Evolutionary conservation across 345 rosid species (phyloP).

Genomic region (Brassica carinata): DNA sequence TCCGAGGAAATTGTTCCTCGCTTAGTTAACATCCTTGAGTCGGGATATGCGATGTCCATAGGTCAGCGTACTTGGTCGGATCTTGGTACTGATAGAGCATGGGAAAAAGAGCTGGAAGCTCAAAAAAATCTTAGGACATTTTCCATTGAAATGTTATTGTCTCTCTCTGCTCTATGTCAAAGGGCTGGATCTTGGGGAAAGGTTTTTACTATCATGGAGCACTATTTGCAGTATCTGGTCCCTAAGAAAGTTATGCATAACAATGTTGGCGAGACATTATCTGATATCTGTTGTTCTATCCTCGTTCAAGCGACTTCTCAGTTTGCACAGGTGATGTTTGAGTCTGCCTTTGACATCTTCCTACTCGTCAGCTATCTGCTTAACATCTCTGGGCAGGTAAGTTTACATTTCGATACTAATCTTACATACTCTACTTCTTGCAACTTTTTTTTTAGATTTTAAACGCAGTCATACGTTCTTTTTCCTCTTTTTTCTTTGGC

Average conservation of each 20-base stretch:
- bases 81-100: slow-evolving; percentile 62
- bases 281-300: slow-evolving; percentile 50
- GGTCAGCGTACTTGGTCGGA: slow-evolving; percentile 46
- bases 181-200: slow-evolving; percentile 79
- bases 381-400: slow-evolving; percentile 76
- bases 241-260: slow-evolving; percentile 64
- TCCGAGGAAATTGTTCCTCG: slow-evolving; percentile 74
- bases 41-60: slow-evolving; percentile 63
- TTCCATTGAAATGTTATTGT: slow-evolving; percentile 69
- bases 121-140: slow-evolving; percentile 80
- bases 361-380: slow-evolving; percentile 79
- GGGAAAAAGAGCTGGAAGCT: slow-evolving; percentile 64
- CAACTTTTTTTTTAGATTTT: not conserved
- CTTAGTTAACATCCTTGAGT: slow-evolving; percentile 75
- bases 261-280: slow-evolving; percentile 47
- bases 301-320: slow-evolving; percentile 81
- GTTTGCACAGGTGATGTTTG: slow-evolving; percentile 83
- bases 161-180: slow-evolving; percentile 60
- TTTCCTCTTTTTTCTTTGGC: slow-evolving; percentile 1
- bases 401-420: slow-evolving; percentile 30
- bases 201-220: slow-evolving; percentile 63
- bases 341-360: slow-evolving; percentile 74
- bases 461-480: slow-evolving; percentile 2
- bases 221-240: slow-evolving; percentile 68
- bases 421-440: slow-evolving; percentile 4